Percentiles rank a stretch among this genome's conserved stretches.
Evolutionary conservation across 2,329 filamentous ascomycete genomes (phyloP).

Genomic region (Penicillium sp.): DNA sequence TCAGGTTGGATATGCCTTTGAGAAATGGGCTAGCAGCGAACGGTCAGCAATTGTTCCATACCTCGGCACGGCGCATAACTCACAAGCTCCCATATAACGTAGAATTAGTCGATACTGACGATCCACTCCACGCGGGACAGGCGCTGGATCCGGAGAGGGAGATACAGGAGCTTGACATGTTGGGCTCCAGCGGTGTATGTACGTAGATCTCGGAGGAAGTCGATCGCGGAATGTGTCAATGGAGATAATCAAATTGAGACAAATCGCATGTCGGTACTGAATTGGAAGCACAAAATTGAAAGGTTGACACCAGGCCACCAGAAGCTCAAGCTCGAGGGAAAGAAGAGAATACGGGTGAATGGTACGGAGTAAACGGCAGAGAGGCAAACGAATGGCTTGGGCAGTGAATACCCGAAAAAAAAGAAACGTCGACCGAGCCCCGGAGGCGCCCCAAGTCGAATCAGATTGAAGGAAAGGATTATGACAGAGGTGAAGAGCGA

Average conservation of each 20-base stretch:
- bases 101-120: slow-evolving; percentile 68
- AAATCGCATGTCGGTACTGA: slow-evolving; percentile 13
- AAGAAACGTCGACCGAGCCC: slow-evolving; percentile 23
- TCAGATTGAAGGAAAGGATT: slow-evolving; percentile 11
- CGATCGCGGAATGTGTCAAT: slow-evolving; percentile 24
- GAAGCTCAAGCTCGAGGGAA: slow-evolving; percentile 12
- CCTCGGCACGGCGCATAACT: slow-evolving; percentile 39
- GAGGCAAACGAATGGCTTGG: slow-evolving; percentile 25
- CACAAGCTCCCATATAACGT: slow-evolving; percentile 65
- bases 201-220: neutral
- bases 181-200: slow-evolving; percentile 24
- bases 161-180: slow-evolving; percentile 56
- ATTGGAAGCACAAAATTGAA: slow-evolving; percentile 3
- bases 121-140: slow-evolving; percentile 71
- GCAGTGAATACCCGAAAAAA: slow-evolving; percentile 19
- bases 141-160: slow-evolving; percentile 68
- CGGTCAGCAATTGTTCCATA: slow-evolving; percentile 28
- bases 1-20: slow-evolving; percentile 71
- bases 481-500: slow-evolving; percentile 12
- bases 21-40: slow-evolving; percentile 72
- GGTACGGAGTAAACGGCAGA: neutral
- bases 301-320: slow-evolving; percentile 16
- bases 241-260: neutral
- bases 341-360: slow-evolving; percentile 15
- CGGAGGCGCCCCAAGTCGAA: slow-evolving; percentile 17